Base-by-base conservation (phyloP, 306 rosid species). In the Cercis canadensis region DNA sequence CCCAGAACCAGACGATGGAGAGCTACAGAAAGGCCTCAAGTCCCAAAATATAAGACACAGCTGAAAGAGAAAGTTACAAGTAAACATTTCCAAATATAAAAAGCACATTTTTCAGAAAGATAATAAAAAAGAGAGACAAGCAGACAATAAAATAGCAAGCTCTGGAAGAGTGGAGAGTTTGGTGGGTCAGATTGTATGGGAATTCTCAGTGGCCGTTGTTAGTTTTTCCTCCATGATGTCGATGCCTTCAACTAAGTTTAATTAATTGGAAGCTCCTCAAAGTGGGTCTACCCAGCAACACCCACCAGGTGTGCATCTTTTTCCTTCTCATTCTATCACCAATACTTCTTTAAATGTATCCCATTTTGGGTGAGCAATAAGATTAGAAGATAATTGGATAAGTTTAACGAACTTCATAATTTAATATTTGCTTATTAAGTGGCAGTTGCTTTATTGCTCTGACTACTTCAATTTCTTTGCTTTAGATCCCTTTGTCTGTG, bases 91-190 rank as follows among this genome's bases (percentile, higher is more conserved):
- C 0, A 12, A n/a, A 41, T 57, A 45, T 54, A 66, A 53, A 69
- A 75, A 63, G 31, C 5, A 50, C 81, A 60, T 56, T 58, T 10
- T 68, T 47, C 4, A 36, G 32, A 16, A 24, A 19, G 4, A 17
- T n/a, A 33, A 7, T 11, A 13, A 39, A 4, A 31, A 9, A 5
- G 33, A n/a, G 54, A 31, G 49, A 11, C 6, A 37, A 21, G 32
- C 16, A 29, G 11, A 43, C 34, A 15, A 67, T 21, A 69, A 62
- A 11, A 43, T 46, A 49, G 29, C 34, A 37, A 50, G 51, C 53
- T 74, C 83, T 60, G 75, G 85, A 81, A 81, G 73, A 77, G 74
- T 79, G 82, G 85, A 82, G 76, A 74, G 15, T 21, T 44, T 70
- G 74, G 85, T 84, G 86, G 81, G 87, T 83, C 82, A 72, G 50